These are phyloP conservation scores for Phlebiopsis flavidoalba DNA, from an alignment of 768 basidiomycete species.

Conservation along the genomic window DNA sequence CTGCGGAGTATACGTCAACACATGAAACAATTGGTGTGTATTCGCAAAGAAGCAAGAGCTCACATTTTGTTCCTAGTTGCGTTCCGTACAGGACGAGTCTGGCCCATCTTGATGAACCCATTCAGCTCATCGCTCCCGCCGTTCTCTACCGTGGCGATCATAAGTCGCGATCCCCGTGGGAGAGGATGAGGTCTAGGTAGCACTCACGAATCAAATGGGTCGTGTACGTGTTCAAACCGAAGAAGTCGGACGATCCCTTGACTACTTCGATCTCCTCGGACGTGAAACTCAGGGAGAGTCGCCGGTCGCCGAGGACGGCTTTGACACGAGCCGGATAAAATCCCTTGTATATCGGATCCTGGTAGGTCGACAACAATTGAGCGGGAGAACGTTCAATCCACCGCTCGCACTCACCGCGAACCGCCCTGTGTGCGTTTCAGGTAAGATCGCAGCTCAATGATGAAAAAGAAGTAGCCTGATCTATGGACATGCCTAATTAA, in stretches of 20 bases:
- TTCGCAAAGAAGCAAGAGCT: neutral
- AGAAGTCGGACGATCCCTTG: slow-evolving; percentile 64
- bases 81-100: slow-evolving; percentile 60
- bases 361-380: slow-evolving; percentile 3
- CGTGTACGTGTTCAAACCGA: slow-evolving; percentile 71
- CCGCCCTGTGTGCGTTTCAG: neutral
- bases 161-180: neutral
- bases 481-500: slow-evolving; percentile 29
- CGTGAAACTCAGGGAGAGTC: slow-evolving; percentile 50
- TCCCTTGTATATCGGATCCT: slow-evolving; percentile 70
- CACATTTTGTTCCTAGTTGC: slow-evolving; percentile 58
- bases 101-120: slow-evolving; percentile 54
- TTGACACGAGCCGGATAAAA: slow-evolving; percentile 58
- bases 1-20: slow-evolving; percentile 9
- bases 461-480: neutral
- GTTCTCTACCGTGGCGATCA: slow-evolving; percentile 33
- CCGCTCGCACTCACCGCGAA: slow-evolving; percentile 12
- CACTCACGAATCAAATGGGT: slow-evolving; percentile 54
- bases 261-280: slow-evolving; percentile 51
- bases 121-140: slow-evolving; percentile 64
- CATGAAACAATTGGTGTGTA: neutral
- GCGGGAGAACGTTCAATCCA: neutral
- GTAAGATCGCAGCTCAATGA: slow-evolving; percentile 13
- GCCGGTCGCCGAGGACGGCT: slow-evolving; percentile 50
- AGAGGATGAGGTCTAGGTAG: slow-evolving; percentile 6